phyloP scores from a whole-genome alignment of 306 rosid genomes.

The Quercus rubra region DNA sequence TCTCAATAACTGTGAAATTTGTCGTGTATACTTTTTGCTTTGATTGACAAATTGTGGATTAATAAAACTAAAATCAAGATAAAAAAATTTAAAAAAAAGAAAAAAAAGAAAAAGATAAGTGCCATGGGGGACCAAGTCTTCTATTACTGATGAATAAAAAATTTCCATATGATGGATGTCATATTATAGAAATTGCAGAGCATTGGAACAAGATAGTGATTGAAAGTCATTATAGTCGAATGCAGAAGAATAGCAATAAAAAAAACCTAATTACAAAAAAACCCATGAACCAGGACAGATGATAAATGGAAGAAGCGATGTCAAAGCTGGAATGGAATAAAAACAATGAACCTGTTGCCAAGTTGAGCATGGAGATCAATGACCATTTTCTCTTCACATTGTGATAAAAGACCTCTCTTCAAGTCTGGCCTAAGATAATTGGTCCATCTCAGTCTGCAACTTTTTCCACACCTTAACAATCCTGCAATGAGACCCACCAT shows the following conservation, averaged over 20 bases:
- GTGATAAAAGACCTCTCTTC: constrained; percentile 90
- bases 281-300: constrained; percentile 19
- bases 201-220: background rate
- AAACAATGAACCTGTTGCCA: constrained; percentile 67
- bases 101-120: background rate
- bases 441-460: constrained; percentile 96
- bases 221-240: background rate
- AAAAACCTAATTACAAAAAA: background rate
- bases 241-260: background rate
- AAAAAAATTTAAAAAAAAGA: background rate
- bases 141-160: constrained; percentile 16
- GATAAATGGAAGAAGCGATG: background rate
- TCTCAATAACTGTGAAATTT: no score
- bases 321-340: background rate
- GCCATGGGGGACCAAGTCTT: constrained; percentile 25
- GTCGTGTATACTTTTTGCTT: no score
- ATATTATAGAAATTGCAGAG: constrained; percentile 7
- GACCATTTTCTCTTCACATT: constrained; percentile 76
- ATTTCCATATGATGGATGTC: constrained; percentile 8
- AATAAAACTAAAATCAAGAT: background rate
- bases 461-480: constrained; percentile 85
- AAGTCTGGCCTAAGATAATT: constrained; percentile 88
- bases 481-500: constrained; percentile 49
- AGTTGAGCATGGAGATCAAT: constrained; percentile 95
- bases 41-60: background rate